These are phyloP conservation scores for Sophora flavescens DNA, from an alignment of 306 rosid species.

Conservation along the genomic window DNA sequence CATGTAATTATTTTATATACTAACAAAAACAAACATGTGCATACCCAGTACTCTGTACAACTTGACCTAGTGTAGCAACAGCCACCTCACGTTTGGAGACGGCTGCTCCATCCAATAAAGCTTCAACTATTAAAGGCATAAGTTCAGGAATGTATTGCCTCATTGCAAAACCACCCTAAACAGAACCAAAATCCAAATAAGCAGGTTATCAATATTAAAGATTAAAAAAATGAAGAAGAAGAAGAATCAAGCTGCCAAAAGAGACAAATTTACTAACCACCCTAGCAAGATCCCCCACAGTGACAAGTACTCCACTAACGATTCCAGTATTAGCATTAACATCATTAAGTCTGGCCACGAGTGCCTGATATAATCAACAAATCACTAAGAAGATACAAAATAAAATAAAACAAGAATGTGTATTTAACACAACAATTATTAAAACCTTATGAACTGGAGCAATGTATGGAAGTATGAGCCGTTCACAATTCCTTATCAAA, in stretches of 20 bases:
- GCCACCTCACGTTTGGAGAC: constrained; percentile 95
- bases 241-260: constrained; percentile 28
- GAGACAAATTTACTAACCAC: constrained; percentile 77
- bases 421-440: constrained; percentile 30
- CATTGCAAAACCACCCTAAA: constrained; percentile 96
- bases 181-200: constrained; percentile 44
- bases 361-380: constrained; percentile 72
- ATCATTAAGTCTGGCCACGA: constrained; percentile 85
- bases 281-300: constrained; percentile 99
- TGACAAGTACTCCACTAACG: constrained; percentile 95
- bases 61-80: constrained; percentile 97
- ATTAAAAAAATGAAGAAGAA: neutral
- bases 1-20: constrained; percentile 17
- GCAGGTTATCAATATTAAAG: neutral
- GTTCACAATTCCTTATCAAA: constrained; percentile 95
- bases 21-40: constrained; percentile 38
- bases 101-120: constrained; percentile 96
- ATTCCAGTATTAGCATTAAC: constrained; percentile 85
- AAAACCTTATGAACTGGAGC: constrained; percentile 96
- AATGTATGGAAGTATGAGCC: constrained; percentile 90
- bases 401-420: constrained; percentile 29
- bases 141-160: constrained; percentile 97
- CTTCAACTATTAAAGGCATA: constrained; percentile 97
- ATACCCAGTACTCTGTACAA: constrained; percentile 99
- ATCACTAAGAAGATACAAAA: constrained; percentile 39